Conservation (phyloP, 2,329 filamentous ascomycete genomes). For the Cladosporium sp. region DNA sequence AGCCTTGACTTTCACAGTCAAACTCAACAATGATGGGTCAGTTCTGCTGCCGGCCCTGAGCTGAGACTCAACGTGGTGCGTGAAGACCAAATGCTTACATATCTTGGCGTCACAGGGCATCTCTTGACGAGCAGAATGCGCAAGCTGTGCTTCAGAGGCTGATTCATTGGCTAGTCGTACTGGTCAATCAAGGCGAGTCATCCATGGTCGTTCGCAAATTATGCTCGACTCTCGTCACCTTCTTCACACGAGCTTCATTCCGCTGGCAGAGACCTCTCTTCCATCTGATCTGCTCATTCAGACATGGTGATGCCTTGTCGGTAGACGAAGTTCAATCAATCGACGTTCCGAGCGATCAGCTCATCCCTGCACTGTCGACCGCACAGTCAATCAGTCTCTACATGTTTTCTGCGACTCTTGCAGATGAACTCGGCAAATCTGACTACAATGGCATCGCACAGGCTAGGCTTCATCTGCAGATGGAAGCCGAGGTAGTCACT, state of each 20-base stretch:
- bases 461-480: constrained; percentile 41
- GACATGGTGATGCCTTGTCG: constrained; percentile 20
- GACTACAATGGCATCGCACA: constrained; percentile 47
- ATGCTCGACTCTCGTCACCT: constrained; percentile 71
- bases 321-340: not conserved
- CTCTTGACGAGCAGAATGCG: constrained; percentile 55
- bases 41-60: constrained; percentile 26
- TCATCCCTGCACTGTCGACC: constrained; percentile 29
- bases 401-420: constrained; percentile 61
- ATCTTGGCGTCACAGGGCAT: constrained; percentile 23
- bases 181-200: constrained; percentile 50
- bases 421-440: constrained; percentile 65
- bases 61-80: constrained; percentile 21
- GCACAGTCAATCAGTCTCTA: constrained; percentile 50
- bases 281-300: constrained; percentile 26
- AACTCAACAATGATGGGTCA: constrained; percentile 63
- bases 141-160: constrained; percentile 58
- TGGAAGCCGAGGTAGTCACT: constrained; percentile 9
- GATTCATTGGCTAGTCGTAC: constrained; percentile 57
- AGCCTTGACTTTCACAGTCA: constrained; percentile 86
- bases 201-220: constrained; percentile 68
- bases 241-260: constrained; percentile 66
- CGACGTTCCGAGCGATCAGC: constrained; percentile 16
- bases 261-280: constrained; percentile 62
- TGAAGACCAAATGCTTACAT: constrained; percentile 22